Base-by-base conservation (phyloP, 2,329 filamentous ascomycete species). In the Fusarium nematophilum region DNA sequence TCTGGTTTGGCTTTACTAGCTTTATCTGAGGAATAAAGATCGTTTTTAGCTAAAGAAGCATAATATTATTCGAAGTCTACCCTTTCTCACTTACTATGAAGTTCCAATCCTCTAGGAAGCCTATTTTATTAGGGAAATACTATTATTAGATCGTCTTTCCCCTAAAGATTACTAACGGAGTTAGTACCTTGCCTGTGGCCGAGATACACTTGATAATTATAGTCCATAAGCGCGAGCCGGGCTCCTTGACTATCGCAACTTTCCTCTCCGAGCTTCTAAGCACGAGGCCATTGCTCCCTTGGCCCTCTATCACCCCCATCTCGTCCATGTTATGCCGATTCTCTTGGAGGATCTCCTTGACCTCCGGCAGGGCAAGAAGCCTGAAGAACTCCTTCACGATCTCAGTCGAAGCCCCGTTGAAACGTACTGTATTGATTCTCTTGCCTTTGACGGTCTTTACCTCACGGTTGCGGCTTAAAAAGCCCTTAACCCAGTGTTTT, bases 201-300 rank as follows among this genome's bases (percentile, higher is more conserved):
- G 38, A 52, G 17, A 44, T 44, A 44, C 21, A 44, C 23, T 52
- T 23, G 23, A 52, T 25, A 43, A 52, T 52, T 44, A 23, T 30
- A 46, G 25, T 52, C 40, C 40, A 52, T 17, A 10, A 31, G 7
- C 40, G 13, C 15, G 26, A 39, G 13, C 49, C 49, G 23, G 49
- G 49, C 18, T 46, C 17, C 33, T 52, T 45, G 3, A 45, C 8
- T 11, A 46, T 34, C 9, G 21, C 40, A 3, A 31, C 3, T 33
- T 46, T 46, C 23, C 38, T 33, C 33, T 39, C 40, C 34, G 40
- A 26, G n/a, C 27, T 45, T 18, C 49, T 34, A 17, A 52, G 40
- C 30, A 52, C 34, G 6, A 52, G 40, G 25, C 40, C 49, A 27
- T 52, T 52, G 14, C 26, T 9, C 9, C 49, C 49, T 14, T 23